Conservation (phyloP, 441 rosid genomes). For the Arabidopsis lyrata region DNA sequence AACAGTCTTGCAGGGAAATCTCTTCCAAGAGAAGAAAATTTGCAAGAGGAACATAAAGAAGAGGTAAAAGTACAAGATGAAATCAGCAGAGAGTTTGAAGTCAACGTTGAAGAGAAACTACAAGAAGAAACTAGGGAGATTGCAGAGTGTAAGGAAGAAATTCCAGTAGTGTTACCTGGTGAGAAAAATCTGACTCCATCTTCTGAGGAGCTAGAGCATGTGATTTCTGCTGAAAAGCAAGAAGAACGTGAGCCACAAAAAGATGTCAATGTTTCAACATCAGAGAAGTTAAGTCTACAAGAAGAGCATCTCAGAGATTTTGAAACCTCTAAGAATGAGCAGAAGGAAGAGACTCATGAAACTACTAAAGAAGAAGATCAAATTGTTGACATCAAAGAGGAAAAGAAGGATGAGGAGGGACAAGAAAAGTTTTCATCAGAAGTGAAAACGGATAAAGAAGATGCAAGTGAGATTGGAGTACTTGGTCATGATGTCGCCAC, state of each 20-base stretch:
- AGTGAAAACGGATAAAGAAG: slow-evolving; percentile 36
- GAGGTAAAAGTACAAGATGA: slow-evolving; percentile 22
- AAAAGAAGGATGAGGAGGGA: slow-evolving; percentile 22
- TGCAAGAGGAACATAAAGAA: slow-evolving; percentile 33
- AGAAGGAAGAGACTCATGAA: slow-evolving; percentile 28
- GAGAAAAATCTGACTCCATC: slow-evolving; percentile 25
- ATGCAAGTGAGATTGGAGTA: slow-evolving; percentile 18
- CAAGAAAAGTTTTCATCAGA: slow-evolving; percentile 12
- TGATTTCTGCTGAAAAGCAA: slow-evolving; percentile 6
- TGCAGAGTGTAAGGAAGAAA: slow-evolving; percentile 20
- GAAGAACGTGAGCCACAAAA: slow-evolving; percentile 23
- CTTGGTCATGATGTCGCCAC: slow-evolving; percentile 24
- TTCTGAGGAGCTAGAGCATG: slow-evolving; percentile 31
- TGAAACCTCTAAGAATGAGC: too few species aligned
- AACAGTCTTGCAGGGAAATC: background rate
- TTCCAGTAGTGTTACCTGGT: slow-evolving; percentile 22
- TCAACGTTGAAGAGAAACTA: slow-evolving; percentile 2
- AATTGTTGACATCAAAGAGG: slow-evolving; percentile 17
- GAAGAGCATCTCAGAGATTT: too few species aligned
- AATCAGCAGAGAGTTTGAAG: slow-evolving; percentile 11
- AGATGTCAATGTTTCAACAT: slow-evolving; percentile 18
- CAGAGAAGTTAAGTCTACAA: too few species aligned
- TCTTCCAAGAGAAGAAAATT: background rate
- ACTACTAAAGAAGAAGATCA: slow-evolving; percentile 17
- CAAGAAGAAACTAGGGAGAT: slow-evolving; percentile 25